Evolutionary conservation across 2,329 filamentous ascomycete species (phyloP).

Genomic region (Aspergillus nomiae): DNA sequence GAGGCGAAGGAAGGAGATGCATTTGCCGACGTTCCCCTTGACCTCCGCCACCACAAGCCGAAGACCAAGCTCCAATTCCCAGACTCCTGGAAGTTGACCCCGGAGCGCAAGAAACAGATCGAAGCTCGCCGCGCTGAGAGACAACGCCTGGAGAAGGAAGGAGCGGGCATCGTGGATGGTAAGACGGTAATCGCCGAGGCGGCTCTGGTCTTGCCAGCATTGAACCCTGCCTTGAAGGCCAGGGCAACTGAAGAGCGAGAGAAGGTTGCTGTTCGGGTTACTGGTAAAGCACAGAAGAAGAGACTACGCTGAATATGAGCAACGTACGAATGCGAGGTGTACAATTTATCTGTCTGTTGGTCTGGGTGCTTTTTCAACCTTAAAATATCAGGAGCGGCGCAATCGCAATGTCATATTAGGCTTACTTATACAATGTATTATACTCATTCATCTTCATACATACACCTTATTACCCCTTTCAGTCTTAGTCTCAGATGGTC

Average conservation of each 20-base stretch:
- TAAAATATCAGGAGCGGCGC: conserved; percentile 38
- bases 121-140: conserved; percentile 59
- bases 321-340: neutral
- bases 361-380: conserved; percentile 22
- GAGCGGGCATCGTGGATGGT: conserved; percentile 58
- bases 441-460: conserved; percentile 16
- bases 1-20: conserved; percentile 80
- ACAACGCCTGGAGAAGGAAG: conserved; percentile 59
- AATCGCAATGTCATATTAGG: conserved; percentile 29
- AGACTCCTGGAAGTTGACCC: conserved; percentile 77
- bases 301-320: conserved; percentile 17
- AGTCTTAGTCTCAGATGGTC: neutral
- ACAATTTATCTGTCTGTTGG: conserved; percentile 7
- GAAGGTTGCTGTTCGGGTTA: conserved; percentile 23
- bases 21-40: conserved; percentile 86
- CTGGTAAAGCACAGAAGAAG: conserved; percentile 19
- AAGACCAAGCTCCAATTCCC: conserved; percentile 74
- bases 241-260: conserved; percentile 22
- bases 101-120: conserved; percentile 66
- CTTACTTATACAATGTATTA: conserved; percentile 30
- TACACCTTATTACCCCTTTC: neutral
- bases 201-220: conserved; percentile 31
- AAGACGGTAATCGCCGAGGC: conserved; percentile 43
- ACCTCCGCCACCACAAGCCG: conserved; percentile 79
- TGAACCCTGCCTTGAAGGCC: conserved; percentile 34